Conservation (phyloP, 1,284 basidiomycete species). For the Sporisorium reilianum region DNA sequence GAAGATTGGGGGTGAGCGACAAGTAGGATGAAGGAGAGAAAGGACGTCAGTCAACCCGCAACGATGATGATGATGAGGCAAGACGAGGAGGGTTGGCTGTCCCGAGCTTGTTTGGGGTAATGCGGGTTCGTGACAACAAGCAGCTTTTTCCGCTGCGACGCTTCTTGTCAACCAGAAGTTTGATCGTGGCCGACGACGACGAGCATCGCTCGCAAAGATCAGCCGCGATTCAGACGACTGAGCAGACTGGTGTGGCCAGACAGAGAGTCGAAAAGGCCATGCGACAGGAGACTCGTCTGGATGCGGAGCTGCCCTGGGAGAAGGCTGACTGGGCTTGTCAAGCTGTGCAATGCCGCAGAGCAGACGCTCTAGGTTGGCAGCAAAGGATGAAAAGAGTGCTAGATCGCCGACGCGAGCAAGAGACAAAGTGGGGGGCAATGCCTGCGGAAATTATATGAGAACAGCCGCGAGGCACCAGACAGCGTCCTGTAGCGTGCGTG, state of each 20-base stretch:
- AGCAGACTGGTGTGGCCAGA: not conserved
- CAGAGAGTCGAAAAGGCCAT: not conserved
- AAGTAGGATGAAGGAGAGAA: conserved; percentile 1
- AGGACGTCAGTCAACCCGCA: conserved; percentile 2
- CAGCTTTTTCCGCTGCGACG: conserved; percentile 2
- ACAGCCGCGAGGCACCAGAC: not conserved
- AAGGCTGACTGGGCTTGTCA: conserved; percentile 3
- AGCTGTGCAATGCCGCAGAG: conserved; percentile 9
- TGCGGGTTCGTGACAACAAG: not conserved
- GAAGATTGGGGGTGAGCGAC: not conserved
- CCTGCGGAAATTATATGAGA: too few species aligned
- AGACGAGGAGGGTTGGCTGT: not conserved
- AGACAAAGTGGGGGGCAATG: conserved; percentile 4
- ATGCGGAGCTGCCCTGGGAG: not conserved
- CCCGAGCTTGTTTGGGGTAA: conserved; percentile 10
- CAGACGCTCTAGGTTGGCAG: conserved; percentile 5
- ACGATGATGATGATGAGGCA: not conserved
- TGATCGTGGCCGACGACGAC: conserved; percentile 1
- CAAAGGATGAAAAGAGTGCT: conserved; percentile 11
- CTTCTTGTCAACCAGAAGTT: conserved; percentile 4
- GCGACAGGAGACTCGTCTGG: not conserved
- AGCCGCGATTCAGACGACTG: not conserved
- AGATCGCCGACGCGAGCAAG: conserved; percentile 10
- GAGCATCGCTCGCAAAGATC: not conserved
- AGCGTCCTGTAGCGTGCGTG: not conserved